Base-by-base conservation (phyloP, 805 yeast genomes). In the Metschnikowia baotianmanensis region DNA sequence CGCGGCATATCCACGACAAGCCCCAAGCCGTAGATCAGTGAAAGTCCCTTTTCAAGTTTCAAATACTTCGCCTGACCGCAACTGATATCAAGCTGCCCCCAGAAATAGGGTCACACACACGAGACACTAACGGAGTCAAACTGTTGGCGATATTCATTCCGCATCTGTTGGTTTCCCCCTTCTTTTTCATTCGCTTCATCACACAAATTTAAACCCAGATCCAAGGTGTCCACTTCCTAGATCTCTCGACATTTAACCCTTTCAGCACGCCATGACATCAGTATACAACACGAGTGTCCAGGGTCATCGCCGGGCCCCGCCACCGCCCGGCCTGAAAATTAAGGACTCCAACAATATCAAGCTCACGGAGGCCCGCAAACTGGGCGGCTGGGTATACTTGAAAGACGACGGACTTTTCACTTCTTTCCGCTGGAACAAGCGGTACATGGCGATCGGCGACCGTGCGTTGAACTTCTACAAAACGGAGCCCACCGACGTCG, bases 371-470 rank as follows among this genome's bases (percentile, higher is more conserved):
- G 29, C 47, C 11, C 42, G 48, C n/a, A 49, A 47, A 27, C 66
- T 61, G 43, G 73, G 78, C 43, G 96, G 97, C 0, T 90, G 96
- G 95, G 90, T 88, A 17, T 85, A 86, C 40, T 81, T 88, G 44
- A 90, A 87, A 61, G 98, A 91, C 53, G 97, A 91, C 53, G 96
- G 97, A 11, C 57, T 70, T 21, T 68, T 91, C 47, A 77, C 87
- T 48, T 78, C 89, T 5, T 89, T 90, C 59, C 71, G 95, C 51
- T 91, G 99, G 99, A 89, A 90, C 43, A 89, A 89, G 57, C 77
- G 93, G 53, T 91, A 72, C 61, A 69, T 91, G 67, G 84, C 86
- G 5, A 69, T 91, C 35, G 78, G 79, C 51, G 96, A 89, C 48
- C 75, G 84, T 29, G 77, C 82, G 32, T 64, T 91, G 42, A 83